These are phyloP conservation scores for Fusarium sulawesiense DNA, from an alignment of 2,329 filamentous ascomycete species.

Conservation along the genomic window DNA sequence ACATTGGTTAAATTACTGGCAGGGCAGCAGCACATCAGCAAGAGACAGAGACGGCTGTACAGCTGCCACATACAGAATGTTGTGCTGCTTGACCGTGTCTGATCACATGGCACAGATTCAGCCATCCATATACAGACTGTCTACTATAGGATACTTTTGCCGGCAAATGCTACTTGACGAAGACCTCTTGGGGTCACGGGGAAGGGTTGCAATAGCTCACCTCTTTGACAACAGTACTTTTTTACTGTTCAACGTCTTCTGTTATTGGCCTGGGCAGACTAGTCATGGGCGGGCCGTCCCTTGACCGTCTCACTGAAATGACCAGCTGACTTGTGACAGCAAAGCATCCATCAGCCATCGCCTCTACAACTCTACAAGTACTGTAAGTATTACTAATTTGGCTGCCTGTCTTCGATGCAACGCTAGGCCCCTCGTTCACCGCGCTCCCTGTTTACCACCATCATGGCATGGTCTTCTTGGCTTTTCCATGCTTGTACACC, in stretches of 20 bases:
- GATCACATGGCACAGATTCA: constrained; percentile 15
- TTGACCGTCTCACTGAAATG: constrained; percentile 38
- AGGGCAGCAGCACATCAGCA: constrained; percentile 13
- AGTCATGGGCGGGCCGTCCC: constrained; percentile 46
- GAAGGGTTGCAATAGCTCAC: constrained; percentile 1
- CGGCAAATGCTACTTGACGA: constrained; percentile 15
- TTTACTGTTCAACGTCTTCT: constrained; percentile 6
- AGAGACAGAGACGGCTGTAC: constrained; percentile 17
- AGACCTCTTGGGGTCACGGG: constrained; percentile 10
- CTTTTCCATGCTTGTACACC: constrained; percentile 9
- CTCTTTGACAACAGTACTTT: neutral
- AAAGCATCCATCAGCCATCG: neutral
- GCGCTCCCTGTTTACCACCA: constrained; percentile 21
- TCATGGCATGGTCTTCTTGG: constrained; percentile 2
- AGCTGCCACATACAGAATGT: constrained; percentile 8
- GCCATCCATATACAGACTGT: neutral
- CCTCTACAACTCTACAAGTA: neutral
- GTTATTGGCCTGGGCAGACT: constrained; percentile 27
- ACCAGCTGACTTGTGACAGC: constrained; percentile 34
- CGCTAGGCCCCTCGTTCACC: constrained; percentile 20
- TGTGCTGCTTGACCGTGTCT: constrained; percentile 5
- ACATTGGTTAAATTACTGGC: constrained; percentile 16
- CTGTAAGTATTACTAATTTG: constrained; percentile 2
- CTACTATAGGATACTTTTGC: constrained; percentile 1
- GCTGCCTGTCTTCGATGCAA: constrained; percentile 26